Percentiles rank a stretch among this genome's conserved stretches.
phyloP scores from a whole-genome alignment of 208 protist species.

The Leishmania martiniquensis region DNA sequence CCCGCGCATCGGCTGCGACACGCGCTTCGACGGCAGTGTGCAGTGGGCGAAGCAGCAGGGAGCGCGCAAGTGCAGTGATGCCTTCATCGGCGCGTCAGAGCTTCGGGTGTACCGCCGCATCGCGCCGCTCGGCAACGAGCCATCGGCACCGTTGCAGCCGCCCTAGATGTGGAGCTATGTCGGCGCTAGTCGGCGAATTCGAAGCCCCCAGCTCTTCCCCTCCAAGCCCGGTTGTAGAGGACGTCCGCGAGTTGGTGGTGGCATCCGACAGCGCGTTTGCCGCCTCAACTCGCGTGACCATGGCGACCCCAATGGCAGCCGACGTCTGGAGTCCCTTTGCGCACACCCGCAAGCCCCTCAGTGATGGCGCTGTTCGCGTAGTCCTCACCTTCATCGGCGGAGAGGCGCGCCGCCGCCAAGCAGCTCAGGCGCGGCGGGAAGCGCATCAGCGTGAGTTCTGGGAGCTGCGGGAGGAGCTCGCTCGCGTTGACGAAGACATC shows the following conservation, averaged over 20 bases:
- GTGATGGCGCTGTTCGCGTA: conserved; percentile 29
- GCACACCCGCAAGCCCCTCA: conserved; percentile 8
- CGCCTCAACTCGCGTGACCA: neutral
- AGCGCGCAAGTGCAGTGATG: conserved; percentile 1
- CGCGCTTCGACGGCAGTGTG: conserved; percentile 11
- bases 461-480: conserved; percentile 53
- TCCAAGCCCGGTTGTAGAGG: neutral
- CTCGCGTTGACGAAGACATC: conserved; percentile 44
- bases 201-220: neutral
- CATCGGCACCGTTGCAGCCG: conserved; percentile 1
- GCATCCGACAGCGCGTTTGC: neutral
- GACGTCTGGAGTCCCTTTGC: conserved; percentile 23
- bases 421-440: conserved; percentile 14
- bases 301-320: neutral
- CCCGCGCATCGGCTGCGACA: conserved; percentile 2
- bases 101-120: neutral
- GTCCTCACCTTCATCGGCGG: conserved; percentile 25
- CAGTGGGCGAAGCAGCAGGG: conserved; percentile 8
- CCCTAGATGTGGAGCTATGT: neutral
- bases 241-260: conserved; percentile 6
- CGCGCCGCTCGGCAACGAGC: neutral
- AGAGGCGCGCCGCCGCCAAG: conserved; percentile 32
- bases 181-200: conserved; percentile 1
- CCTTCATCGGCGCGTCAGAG: conserved; percentile 19
- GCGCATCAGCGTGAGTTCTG: conserved; percentile 41